A percentile compares a stretch with the other conserved stretches of the same genome.
Conservation (phyloP, 768 basidiomycete genomes). For the Psilocybe cyanescens region DNA sequence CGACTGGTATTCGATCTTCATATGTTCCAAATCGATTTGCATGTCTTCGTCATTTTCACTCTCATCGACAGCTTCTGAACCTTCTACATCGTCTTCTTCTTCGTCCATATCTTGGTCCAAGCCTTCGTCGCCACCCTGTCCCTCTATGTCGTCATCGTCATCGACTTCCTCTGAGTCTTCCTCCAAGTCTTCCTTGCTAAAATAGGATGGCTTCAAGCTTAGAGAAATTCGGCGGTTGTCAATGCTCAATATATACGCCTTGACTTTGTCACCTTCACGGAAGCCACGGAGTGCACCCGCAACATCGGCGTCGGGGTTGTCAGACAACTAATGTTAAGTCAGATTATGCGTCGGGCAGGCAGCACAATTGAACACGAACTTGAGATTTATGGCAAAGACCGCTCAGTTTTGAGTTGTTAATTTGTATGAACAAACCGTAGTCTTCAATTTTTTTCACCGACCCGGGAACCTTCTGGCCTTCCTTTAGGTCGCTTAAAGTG, state of each 20-base stretch:
- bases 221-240: constrained; percentile 83
- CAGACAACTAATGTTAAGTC: constrained; percentile 68
- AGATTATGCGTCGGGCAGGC: neutral
- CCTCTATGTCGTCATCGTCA: constrained; percentile 29
- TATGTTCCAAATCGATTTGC: constrained; percentile 46
- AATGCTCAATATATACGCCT: constrained; percentile 73
- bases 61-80: constrained; percentile 24
- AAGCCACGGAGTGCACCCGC: constrained; percentile 78
- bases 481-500: constrained; percentile 59
- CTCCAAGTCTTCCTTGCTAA: constrained; percentile 66
- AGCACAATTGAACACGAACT: constrained; percentile 43
- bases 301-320: constrained; percentile 83
- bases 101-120: constrained; percentile 7
- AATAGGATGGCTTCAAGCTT: constrained; percentile 89
- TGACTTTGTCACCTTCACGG: constrained; percentile 85
- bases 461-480: constrained; percentile 83
- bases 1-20: constrained; percentile 27
- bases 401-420: constrained; percentile 81
- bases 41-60: constrained; percentile 33
- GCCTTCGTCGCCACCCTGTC: constrained; percentile 24
- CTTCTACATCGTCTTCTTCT: constrained; percentile 14
- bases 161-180: constrained; percentile 24
- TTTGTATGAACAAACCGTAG: constrained; percentile 92
- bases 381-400: constrained; percentile 96
- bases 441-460: constrained; percentile 81